Conservation (phyloP, 2,329 filamentous ascomycete species). For the Nemania sp. region DNA sequence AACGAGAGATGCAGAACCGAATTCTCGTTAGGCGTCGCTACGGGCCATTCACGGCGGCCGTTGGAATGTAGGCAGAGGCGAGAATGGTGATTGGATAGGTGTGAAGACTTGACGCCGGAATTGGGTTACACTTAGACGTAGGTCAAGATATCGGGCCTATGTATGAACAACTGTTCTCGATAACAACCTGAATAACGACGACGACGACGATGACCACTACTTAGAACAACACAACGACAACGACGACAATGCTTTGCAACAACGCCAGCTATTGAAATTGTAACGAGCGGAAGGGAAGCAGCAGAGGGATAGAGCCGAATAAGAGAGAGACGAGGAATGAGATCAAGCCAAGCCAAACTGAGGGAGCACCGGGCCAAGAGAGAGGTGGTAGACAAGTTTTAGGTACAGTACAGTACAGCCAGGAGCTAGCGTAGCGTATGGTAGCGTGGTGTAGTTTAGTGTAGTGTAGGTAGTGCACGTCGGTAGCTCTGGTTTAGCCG, state of each 20-base stretch:
- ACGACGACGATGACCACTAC: slow-evolving; percentile 9
- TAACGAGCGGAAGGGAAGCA: slow-evolving; percentile 47
- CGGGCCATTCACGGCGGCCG: slow-evolving; percentile 47
- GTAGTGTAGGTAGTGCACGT: background rate
- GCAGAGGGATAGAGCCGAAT: slow-evolving; percentile 32
- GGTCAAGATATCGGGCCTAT: slow-evolving; percentile 37
- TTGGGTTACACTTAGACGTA: slow-evolving; percentile 38
- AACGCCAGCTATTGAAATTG: slow-evolving; percentile 39
- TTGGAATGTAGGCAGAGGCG: slow-evolving; percentile 40
- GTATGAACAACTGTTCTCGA: slow-evolving; percentile 34
- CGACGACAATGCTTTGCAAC: slow-evolving; percentile 32
- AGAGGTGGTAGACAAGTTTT: background rate
- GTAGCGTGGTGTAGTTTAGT: background rate
- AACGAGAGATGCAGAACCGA: slow-evolving; percentile 46
- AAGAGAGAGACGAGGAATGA: slow-evolving; percentile 21
- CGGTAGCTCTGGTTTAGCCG: slow-evolving; percentile 37
- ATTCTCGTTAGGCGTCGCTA: slow-evolving; percentile 45
- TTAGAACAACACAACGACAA: slow-evolving; percentile 20
- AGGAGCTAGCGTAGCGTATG: slow-evolving; percentile 13
- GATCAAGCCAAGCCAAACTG: slow-evolving; percentile 40
- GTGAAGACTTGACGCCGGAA: slow-evolving; percentile 43
- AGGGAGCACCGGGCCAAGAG: slow-evolving; percentile 40
- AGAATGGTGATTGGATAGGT: slow-evolving; percentile 43
- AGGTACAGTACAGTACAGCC: slow-evolving; percentile 4
- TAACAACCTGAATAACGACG: slow-evolving; percentile 28